Conservation (phyloP, 129 eudicot genomes). For the Arctium lappa region DNA sequence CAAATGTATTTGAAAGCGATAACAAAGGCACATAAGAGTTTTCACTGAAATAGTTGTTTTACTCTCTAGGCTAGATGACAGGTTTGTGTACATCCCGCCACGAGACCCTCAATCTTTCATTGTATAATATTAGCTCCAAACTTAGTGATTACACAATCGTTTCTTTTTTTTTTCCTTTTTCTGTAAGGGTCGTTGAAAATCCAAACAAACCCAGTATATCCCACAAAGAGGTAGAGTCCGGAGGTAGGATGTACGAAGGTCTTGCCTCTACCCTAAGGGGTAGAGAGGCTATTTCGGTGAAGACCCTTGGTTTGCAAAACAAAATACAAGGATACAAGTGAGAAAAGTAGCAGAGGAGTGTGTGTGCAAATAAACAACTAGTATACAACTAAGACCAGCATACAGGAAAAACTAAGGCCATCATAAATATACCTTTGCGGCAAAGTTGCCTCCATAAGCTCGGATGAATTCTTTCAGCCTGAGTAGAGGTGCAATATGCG, state of each 20-base stretch:
- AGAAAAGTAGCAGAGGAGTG: background rate
- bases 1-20: background rate
- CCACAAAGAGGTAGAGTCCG: background rate
- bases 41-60: background rate
- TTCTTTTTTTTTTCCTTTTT: too few relatives aligned
- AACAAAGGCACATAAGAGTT: background rate
- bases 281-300: background rate
- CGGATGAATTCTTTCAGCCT: slow-evolving; percentile 79
- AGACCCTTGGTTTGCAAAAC: background rate
- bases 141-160: too few relatives aligned
- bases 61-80: too few relatives aligned
- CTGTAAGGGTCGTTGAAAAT: too few relatives aligned
- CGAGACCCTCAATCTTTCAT: background rate
- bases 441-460: slow-evolving; percentile 92
- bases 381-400: too few relatives aligned
- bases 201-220: background rate
- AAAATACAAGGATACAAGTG: background rate
- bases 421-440: slow-evolving; percentile 73
- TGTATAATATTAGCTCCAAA: too few relatives aligned
- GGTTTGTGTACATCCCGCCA: background rate
- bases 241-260: background rate
- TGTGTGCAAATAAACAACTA: background rate
- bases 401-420: background rate
- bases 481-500: slow-evolving; percentile 84
- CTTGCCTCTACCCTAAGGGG: background rate